Evolutionary conservation across 2,329 filamentous ascomycete genomes (phyloP), one percentile per base, ranked within the genome.

Genomic region (Fusarium longipes): DNA sequence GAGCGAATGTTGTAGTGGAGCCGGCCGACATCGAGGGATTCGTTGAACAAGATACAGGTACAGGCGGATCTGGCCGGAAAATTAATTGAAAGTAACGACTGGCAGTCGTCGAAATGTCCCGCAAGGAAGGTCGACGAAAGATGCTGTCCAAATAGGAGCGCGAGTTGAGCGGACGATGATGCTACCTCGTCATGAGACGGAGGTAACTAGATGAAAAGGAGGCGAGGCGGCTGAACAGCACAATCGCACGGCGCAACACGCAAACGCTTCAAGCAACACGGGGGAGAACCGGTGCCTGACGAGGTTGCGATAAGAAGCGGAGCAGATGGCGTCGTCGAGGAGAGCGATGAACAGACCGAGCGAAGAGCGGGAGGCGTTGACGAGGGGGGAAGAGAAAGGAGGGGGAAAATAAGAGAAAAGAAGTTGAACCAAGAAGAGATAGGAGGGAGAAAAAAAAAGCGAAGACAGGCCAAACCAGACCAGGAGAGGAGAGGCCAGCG

Each of bases 71-170:
- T 64, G 54, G 52, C 59, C 64, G 59, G 54, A 20, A 48, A 61
- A 70, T 65, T 55, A 72, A 65, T 69, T 69, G 51, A 59, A 70
- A 72, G 71, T 72, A 73, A 72, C 71, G 71, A 73, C 71, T 73
- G 71, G 69, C 69, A 73, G 67, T 72, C 71, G 71, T 68, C 71
- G 71, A 73, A 57, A 70, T 68, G 65, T 68, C 67, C 71, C 61
- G 25, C 15, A 51, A 63, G 70, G 63, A 58, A 62, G 64, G 67
- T 61, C 71, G 71, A 73, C 71, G 71, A 73, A 73, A 73, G 71
- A 70, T 67, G 50, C 50, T 63, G 38, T 67, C 63, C 63, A 61
- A 58, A 47, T 51, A 66, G 60, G 59, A 71, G 62, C 54, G 60
- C 52, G 43, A 67, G 45, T 54, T 60, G 44, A 50, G 66, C 33